phyloP scores from a whole-genome alignment of 352 stramenopile genomes.

The Phytophthora cajani region DNA sequence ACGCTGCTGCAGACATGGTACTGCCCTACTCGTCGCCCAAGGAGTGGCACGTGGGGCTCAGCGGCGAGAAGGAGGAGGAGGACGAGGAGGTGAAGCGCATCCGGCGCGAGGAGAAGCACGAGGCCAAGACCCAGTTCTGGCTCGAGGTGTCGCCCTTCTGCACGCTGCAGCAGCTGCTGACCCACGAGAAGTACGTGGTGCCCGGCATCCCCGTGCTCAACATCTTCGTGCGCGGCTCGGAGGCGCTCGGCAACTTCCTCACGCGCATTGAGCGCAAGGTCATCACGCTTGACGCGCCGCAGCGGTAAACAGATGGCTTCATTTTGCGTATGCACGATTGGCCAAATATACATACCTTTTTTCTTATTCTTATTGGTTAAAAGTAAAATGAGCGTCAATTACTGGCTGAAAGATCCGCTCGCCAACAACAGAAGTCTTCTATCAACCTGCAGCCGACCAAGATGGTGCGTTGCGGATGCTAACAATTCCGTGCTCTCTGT shows the following conservation, averaged over 20 bases:
- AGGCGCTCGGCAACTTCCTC: constrained; percentile 68
- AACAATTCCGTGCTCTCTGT: neutral
- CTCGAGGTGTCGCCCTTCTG: constrained; percentile 85
- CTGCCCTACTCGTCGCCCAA: constrained; percentile 64
- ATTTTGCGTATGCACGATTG: constrained; percentile 2
- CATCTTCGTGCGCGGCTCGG: constrained; percentile 80
- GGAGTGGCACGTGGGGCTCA: constrained; percentile 85
- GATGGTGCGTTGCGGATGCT: constrained; percentile 32
- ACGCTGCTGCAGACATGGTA: constrained; percentile 75
- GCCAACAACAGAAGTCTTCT: constrained; percentile 29
- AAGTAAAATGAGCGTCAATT: constrained; percentile 2
- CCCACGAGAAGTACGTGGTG: constrained; percentile 81
- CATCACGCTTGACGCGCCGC: constrained; percentile 47
- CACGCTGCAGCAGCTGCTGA: constrained; percentile 73
- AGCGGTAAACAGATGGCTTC: constrained; percentile 27
- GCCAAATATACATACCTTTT: constrained; percentile 3
- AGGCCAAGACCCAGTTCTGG: constrained; percentile 81
- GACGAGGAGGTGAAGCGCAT: constrained; percentile 69
- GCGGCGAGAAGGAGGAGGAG: constrained; percentile 73
- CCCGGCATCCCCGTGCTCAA: constrained; percentile 86
- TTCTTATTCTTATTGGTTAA: constrained; percentile 22
- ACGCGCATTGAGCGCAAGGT: constrained; percentile 70
- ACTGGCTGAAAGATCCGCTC: constrained; percentile 34
- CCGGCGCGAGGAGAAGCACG: constrained; percentile 71
- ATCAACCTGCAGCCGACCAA: constrained; percentile 19